Percentiles rank a stretch among this genome's conserved stretches.
Evolutionary conservation across 306 rosid genomes (phyloP).

Genomic region (Dryas alaskensis): DNA sequence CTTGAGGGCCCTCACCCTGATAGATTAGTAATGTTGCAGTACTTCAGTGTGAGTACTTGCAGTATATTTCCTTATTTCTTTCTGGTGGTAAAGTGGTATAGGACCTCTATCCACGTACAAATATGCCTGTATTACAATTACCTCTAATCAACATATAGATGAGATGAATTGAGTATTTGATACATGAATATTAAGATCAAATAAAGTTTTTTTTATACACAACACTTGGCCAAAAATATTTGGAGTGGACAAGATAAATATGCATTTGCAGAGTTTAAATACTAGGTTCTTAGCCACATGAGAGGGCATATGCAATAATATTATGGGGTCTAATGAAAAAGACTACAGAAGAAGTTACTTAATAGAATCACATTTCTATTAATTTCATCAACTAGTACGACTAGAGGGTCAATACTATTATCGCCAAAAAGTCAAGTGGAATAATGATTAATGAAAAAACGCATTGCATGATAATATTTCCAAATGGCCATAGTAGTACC

Average conservation of each 20-base stretch:
- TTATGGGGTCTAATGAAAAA: background rate
- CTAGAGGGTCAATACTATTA: background rate
- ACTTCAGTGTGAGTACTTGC: background rate
- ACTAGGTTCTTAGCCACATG: background rate
- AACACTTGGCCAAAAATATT: background rate
- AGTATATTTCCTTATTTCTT: background rate
- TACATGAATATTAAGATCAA: background rate
- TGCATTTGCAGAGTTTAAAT: background rate
- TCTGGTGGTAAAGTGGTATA: background rate
- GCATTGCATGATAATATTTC: background rate
- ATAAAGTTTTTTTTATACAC: no score
- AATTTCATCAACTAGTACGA: background rate
- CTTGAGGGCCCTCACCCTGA: background rate
- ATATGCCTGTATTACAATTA: no score
- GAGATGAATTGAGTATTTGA: background rate
- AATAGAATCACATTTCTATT: background rate
- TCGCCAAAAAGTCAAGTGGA: background rate
- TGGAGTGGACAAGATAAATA: background rate
- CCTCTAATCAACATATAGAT: no score
- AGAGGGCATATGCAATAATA: background rate
- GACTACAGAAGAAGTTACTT: background rate
- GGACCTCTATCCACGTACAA: background rate
- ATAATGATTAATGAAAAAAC: background rate
- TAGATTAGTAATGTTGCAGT: background rate
- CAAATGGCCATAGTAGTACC: slow-evolving; percentile 44